Evolutionary conservation across 495 filamentous ascomycete genomes (phyloP).

Genomic region (Daldinia decipiens): DNA sequence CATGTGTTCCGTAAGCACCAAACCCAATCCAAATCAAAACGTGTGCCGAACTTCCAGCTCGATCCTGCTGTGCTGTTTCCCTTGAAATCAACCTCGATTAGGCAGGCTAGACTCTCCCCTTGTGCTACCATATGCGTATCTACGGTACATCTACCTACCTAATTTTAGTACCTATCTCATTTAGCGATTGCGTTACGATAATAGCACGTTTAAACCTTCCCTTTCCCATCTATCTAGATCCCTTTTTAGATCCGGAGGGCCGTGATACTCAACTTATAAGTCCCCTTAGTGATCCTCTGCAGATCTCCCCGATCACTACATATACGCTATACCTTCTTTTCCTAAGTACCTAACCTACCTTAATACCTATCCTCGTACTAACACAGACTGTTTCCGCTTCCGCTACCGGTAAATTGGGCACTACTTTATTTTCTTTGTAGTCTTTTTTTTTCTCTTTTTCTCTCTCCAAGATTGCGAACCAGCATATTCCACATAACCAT

Average conservation of each 20-base stretch:
- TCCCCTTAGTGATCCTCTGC: background rate
- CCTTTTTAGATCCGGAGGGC: background rate
- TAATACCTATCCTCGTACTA: constrained; percentile 5
- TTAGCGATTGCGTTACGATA: constrained; percentile 7
- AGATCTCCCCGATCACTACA: constrained; percentile 3
- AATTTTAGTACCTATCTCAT: constrained; percentile 34
- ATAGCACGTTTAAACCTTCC: constrained; percentile 5
- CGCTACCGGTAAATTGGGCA: background rate
- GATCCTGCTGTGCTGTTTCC: constrained; percentile 1
- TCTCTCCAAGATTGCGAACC: background rate
- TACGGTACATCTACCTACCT: constrained; percentile 36
- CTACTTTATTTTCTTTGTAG: background rate
- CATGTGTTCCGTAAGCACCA: constrained; percentile 14
- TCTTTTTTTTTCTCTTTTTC: background rate
- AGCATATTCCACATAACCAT: background rate
- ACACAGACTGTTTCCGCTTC: background rate
- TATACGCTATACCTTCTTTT: background rate
- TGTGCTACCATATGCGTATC: background rate
- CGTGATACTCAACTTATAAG: background rate
- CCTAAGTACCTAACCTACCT: constrained; percentile 6
- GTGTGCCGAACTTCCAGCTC: constrained; percentile 40
- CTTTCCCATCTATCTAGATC: constrained; percentile 14
- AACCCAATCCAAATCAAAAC: constrained; percentile 12
- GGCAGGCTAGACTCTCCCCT: constrained; percentile 25
- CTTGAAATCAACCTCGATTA: constrained; percentile 29